Percentiles rank a stretch among this genome's conserved stretches.
Evolutionary conservation across 371 early-diverging fungal genomes (phyloP).

Genomic region (Syncephalastrum racemosum): DNA sequence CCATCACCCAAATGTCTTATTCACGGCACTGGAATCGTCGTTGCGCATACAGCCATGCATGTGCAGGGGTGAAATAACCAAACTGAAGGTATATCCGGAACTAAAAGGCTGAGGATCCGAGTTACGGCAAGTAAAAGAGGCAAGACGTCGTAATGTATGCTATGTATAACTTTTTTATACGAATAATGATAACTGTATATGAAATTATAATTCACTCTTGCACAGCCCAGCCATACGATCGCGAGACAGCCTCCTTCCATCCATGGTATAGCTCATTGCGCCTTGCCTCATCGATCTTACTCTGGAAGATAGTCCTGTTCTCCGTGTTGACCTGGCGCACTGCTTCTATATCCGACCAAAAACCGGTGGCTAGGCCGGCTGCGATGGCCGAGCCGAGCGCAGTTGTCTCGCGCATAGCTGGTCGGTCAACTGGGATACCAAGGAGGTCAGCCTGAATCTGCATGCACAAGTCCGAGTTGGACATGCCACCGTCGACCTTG

Average conservation of each 20-base stretch:
- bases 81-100: too few species aligned
- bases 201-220: background rate
- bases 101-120: too few species aligned
- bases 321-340: conserved; percentile 38
- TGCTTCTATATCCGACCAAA: conserved; percentile 58
- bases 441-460: conserved; percentile 91
- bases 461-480: conserved; percentile 87
- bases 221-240: conserved; percentile 66
- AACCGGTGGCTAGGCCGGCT: conserved; percentile 82
- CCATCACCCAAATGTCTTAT: too few species aligned
- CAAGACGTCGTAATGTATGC: background rate
- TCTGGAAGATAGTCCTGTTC: conserved; percentile 40
- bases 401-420: conserved; percentile 91
- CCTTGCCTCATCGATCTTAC: conserved; percentile 46
- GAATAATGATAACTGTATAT: background rate
- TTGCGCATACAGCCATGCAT: too few species aligned
- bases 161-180: background rate
- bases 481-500: conserved; percentile 95
- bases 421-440: conserved; percentile 85
- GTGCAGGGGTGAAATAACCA: too few species aligned
- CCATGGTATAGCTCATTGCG: conserved; percentile 64
- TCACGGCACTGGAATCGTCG: too few species aligned
- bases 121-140: background rate
- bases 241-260: conserved; percentile 88
- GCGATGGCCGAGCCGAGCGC: conserved; percentile 95